phyloP scores from a whole-genome alignment of 768 basidiomycete species.

The Leccinum rimulosum region DNA sequence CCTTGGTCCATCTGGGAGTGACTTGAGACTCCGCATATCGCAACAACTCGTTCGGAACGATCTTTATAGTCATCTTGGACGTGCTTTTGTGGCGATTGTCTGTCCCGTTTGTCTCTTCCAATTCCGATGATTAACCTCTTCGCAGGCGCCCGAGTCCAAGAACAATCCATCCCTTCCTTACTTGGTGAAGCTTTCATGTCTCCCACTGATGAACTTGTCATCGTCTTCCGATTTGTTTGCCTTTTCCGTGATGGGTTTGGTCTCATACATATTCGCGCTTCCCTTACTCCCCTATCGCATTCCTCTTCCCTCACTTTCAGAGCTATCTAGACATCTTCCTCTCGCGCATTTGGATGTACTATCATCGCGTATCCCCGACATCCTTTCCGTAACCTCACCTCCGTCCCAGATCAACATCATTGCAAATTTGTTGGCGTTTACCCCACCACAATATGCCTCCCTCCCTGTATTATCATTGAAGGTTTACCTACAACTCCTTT shows the following conservation, averaged over 20 bases:
- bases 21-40: constrained; percentile 35
- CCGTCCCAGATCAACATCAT: constrained; percentile 53
- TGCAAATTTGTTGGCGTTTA: constrained; percentile 69
- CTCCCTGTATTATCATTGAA: constrained; percentile 45
- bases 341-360: constrained; percentile 39
- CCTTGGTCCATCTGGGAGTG: constrained; percentile 31
- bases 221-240: constrained; percentile 34
- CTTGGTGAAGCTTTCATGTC: constrained; percentile 27
- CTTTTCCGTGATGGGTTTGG: constrained; percentile 38
- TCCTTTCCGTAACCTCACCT: constrained; percentile 34
- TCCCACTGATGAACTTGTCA: constrained; percentile 20
- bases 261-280: constrained; percentile 62
- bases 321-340: constrained; percentile 66
- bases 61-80: constrained; percentile 37
- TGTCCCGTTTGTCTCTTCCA: constrained; percentile 24
- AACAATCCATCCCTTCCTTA: constrained; percentile 31
- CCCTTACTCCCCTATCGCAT: constrained; percentile 78
- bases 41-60: constrained; percentile 46
- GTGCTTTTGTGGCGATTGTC: constrained; percentile 41
- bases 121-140: neutral
- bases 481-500: constrained; percentile 54
- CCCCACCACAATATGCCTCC: constrained; percentile 55
- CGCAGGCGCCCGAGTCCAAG: constrained; percentile 60
- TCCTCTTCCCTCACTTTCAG: constrained; percentile 57
- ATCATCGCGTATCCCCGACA: constrained; percentile 25